phyloP scores from a whole-genome alignment of 495 filamentous ascomycete species.

The Penicillium cosmopolitanum region DNA sequence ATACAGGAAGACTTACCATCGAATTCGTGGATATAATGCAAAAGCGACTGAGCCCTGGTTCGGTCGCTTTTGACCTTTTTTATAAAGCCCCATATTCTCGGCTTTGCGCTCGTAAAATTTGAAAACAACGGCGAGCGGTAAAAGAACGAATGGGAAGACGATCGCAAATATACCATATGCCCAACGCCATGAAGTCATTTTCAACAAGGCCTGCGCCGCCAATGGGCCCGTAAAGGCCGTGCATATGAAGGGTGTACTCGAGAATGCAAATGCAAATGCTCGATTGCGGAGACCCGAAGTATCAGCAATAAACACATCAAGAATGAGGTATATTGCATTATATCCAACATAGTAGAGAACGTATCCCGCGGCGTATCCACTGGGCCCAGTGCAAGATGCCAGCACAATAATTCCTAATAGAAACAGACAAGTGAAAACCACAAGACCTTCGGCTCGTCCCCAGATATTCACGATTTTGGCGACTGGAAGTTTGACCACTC shows the following conservation, averaged over 20 bases:
- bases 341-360: conserved; percentile 57
- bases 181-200: conserved; percentile 62
- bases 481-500: conserved; percentile 61
- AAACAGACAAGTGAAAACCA: conserved; percentile 20
- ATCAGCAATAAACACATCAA: conserved; percentile 49
- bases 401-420: conserved; percentile 47
- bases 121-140: conserved; percentile 52
- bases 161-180: conserved; percentile 61
- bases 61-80: conserved; percentile 39
- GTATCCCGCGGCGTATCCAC: conserved; percentile 48
- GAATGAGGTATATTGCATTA: conserved; percentile 55
- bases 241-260: conserved; percentile 52
- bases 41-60: conserved; percentile 45
- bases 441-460: conserved; percentile 53
- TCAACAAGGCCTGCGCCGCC: conserved; percentile 42
- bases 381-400: conserved; percentile 44
- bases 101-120: conserved; percentile 60
- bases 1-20: conserved; percentile 33
- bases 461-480: conserved; percentile 68
- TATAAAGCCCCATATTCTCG: conserved; percentile 36
- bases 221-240: conserved; percentile 44
- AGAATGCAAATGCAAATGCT: conserved; percentile 59
- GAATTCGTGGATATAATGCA: conserved; percentile 59
- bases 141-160: conserved; percentile 50
- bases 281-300: conserved; percentile 59